Conservation (phyloP, 2,329 filamentous ascomycete genomes). For the Ramularia endophylla region DNA sequence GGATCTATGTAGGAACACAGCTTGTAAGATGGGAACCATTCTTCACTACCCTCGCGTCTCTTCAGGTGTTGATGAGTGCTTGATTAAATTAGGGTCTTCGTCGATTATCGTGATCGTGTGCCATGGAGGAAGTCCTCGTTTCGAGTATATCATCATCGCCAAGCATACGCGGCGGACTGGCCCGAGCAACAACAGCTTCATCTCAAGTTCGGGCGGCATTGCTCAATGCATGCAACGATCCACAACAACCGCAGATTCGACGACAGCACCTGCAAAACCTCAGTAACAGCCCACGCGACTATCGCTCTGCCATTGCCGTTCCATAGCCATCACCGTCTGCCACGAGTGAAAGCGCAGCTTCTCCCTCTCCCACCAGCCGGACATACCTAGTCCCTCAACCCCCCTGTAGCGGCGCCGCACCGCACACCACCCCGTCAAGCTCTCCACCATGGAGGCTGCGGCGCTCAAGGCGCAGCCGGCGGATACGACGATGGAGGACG, state of each 20-base stretch:
- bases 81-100: no score
- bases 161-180: not conserved
- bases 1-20: no score
- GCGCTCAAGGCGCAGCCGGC: constrained; percentile 26
- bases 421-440: constrained; percentile 7
- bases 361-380: not conserved
- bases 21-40: no score
- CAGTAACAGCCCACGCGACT: not conserved
- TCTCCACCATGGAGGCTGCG: constrained; percentile 28
- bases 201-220: not conserved
- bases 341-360: not conserved
- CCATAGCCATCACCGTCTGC: not conserved
- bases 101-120: no score
- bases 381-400: not conserved
- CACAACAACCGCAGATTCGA: no score
- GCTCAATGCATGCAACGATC: no score
- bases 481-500: constrained; percentile 99
- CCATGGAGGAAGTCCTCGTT: no score
- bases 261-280: not conserved
- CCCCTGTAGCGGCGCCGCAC: not conserved
- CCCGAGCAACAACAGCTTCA: not conserved
- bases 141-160: not conserved
- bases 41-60: no score
- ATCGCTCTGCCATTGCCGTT: not conserved
- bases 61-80: no score